Evolutionary conservation across 2,329 filamentous ascomycete species (phyloP), one percentile per base, ranked within the genome.

Genomic region (Drechslerella stenobrocha): DNA sequence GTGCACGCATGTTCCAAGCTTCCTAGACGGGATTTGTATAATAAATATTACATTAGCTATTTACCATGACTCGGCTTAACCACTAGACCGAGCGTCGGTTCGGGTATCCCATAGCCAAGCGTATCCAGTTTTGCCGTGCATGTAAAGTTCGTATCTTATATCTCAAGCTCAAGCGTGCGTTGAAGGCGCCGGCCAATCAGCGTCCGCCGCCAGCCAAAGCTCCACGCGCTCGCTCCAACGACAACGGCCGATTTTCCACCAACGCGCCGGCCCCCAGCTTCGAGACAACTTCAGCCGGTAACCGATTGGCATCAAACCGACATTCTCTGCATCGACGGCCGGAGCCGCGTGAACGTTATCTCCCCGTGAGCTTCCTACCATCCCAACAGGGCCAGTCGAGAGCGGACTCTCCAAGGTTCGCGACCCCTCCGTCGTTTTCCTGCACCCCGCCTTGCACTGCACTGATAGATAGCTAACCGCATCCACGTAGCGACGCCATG

Each of bases 401-500:
- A 30, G 37, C 37, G 22, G 34, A 34, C 34, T 52, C 18, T 15
- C 15, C 28, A 23, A n/a, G 11, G 40, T 35, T 23, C n/a, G n/a
- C 9, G 24, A 24, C 50, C 32, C 34, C 48, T n/a, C 37, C 40
- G 47, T 34, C 40, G n/a, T n/a, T n/a, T n/a, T n/a, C n/a, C n/a
- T 47, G 28, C 53, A 53, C 47, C 52, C 61, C 44, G 9, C 15
- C 34, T 30, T 37, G 18, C 2, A 22, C 15, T 46, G 2, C 28
- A 34, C 22, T 4, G 26, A 48, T 52, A 45, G 46, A 50, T 51
- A 58, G 35, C 55, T 58, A 44, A 48, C 35, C 4, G 4, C 28
- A 58, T 51, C 55, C 32, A 42, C 34, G 30, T 52, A 69, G 7
- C 44, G 23, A 32, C 72, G 74, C 59, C 66, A 82, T 82, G 81